phyloP scores from a whole-genome alignment of 345 rosid species.

The Acer negundo region DNA sequence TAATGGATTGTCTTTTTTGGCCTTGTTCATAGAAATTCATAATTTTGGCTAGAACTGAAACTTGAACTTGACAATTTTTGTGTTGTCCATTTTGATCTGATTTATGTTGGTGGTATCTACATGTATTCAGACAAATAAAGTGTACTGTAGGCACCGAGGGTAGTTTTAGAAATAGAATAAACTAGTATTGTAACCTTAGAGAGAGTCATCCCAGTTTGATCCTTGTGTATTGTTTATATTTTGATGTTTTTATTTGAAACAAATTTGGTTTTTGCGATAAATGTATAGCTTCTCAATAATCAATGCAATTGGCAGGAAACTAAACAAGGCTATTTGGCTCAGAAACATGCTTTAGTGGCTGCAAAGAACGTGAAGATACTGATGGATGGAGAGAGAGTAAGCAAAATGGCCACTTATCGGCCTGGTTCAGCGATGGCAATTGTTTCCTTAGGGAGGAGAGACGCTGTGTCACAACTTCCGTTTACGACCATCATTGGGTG shows the following conservation, averaged over 20 bases:
- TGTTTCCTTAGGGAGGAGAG: constrained; percentile 77
- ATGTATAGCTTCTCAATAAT: background rate
- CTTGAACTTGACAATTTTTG: background rate
- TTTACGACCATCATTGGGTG: constrained; percentile 57
- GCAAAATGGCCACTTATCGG: constrained; percentile 54
- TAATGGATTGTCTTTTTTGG: background rate
- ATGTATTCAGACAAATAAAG: background rate
- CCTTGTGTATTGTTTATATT: background rate
- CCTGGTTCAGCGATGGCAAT: constrained; percentile 48
- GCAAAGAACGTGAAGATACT: constrained; percentile 70
- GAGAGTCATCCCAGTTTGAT: background rate
- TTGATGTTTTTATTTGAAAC: background rate
- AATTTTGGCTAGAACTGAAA: background rate
- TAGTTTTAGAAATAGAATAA: background rate
- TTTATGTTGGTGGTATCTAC: background rate
- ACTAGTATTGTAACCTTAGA: background rate
- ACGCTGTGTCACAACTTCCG: constrained; percentile 75
- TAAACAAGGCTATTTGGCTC: constrained; percentile 79
- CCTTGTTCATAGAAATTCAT: background rate
- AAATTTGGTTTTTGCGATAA: background rate
- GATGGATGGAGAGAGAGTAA: constrained; percentile 53
- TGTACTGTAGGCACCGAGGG: background rate
- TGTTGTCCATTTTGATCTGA: background rate
- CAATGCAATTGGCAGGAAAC: constrained; percentile 47
- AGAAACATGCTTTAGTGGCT: constrained; percentile 59